A percentile compares a stretch with the other conserved stretches of the same genome.
Evolutionary conservation across 148 eudicot species (phyloP).

Genomic region (Fagopyrum esculentum): DNA sequence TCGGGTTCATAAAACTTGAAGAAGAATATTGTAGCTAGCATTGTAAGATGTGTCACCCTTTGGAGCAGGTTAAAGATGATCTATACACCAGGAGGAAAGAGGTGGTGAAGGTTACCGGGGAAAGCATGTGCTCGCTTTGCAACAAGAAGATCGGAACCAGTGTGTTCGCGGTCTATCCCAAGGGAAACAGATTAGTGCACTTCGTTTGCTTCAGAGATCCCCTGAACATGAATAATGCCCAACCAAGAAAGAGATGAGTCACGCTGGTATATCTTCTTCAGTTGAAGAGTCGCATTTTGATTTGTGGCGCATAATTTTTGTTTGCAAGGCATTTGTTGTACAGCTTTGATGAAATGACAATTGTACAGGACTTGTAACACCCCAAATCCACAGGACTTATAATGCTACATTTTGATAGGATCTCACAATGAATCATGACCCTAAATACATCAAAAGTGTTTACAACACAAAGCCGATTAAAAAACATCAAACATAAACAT

Average conservation of each 20-base stretch:
- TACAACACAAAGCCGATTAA: too few relatives aligned
- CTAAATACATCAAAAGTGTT: too few relatives aligned
- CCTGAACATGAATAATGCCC: constrained; percentile 89
- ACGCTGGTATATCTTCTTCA: neutral
- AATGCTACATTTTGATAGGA: too few relatives aligned
- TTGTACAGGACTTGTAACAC: too few relatives aligned
- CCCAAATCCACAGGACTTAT: too few relatives aligned
- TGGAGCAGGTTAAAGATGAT: constrained; percentile 83
- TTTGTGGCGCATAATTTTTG: neutral
- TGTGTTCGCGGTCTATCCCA: constrained; percentile 98
- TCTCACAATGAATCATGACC: too few relatives aligned
- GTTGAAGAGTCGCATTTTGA: neutral
- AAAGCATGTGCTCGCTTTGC: constrained; percentile 89
- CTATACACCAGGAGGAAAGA: constrained; percentile 73
- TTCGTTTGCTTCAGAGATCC: constrained; percentile 96
- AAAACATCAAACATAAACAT: too few relatives aligned
- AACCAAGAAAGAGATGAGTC: constrained; percentile 36
- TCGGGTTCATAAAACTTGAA: neutral
- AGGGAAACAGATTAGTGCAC: constrained; percentile 83
- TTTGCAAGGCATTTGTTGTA: neutral
- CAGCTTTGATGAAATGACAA: neutral
- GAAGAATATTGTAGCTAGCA: neutral
- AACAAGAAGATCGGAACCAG: constrained; percentile 96
- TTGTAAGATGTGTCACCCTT: neutral
- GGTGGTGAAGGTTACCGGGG: constrained; percentile 74